A percentile compares a stretch with the other conserved stretches of the same genome.
Conservation (phyloP, 768 basidiomycete genomes). For the Gyrodon lividus region DNA sequence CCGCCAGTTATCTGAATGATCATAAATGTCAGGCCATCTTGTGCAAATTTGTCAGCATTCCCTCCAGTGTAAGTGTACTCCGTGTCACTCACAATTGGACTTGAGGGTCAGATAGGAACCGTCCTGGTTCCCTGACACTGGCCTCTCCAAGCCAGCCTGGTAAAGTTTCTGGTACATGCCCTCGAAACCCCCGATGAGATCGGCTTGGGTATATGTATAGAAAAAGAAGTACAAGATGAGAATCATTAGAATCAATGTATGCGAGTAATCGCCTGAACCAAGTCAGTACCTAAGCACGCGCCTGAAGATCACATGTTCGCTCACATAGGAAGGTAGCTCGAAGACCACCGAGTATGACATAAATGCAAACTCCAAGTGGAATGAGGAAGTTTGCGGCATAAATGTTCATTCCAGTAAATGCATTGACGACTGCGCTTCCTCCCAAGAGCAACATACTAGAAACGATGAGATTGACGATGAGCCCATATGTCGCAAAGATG, state of each 20-base stretch:
- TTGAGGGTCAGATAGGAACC: conserved; percentile 39
- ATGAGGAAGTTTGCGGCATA: conserved; percentile 41
- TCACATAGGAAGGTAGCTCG: conserved; percentile 34
- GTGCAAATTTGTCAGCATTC: not conserved
- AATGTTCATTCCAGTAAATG: conserved; percentile 40
- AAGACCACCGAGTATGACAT: conserved; percentile 37
- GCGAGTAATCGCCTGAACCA: conserved; percentile 27
- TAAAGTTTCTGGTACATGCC: conserved; percentile 36
- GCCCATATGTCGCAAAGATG: conserved; percentile 24
- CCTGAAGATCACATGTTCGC: not conserved
- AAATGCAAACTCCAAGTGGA: conserved; percentile 40
- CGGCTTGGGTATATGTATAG: conserved; percentile 27
- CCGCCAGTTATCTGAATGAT: conserved; percentile 18
- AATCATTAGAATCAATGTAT: conserved; percentile 38
- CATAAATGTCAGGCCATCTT: conserved; percentile 17
- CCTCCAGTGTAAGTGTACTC: not conserved
- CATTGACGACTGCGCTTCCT: conserved; percentile 37
- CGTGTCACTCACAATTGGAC: conserved; percentile 21
- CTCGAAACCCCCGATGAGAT: conserved; percentile 38
- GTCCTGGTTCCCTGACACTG: conserved; percentile 36
- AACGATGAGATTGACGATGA: conserved; percentile 32
- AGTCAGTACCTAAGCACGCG: not conserved
- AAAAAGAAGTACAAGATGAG: conserved; percentile 37
- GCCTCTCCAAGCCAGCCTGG: conserved; percentile 24
- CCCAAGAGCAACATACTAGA: conserved; percentile 37